phyloP scores from a whole-genome alignment of 2,329 filamentous ascomycete genomes.

The Trichocomaceae sp. region DNA sequence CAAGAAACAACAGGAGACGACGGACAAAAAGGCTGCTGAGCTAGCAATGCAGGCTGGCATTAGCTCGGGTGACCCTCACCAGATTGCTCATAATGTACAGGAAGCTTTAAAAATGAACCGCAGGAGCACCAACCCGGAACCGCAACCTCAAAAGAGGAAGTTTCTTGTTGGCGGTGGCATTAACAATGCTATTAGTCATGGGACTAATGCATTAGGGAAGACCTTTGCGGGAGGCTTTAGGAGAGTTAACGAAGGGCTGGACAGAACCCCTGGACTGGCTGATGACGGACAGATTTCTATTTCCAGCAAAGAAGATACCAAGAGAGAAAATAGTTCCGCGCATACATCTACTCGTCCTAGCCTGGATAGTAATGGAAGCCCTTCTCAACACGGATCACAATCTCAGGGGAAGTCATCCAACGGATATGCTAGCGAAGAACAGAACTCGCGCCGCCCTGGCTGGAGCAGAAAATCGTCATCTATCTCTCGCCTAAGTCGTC shows the following conservation, averaged over 20 bases:
- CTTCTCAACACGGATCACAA: neutral
- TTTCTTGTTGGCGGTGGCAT: constrained; percentile 45
- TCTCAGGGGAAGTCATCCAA: neutral
- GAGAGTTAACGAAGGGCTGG: constrained; percentile 33
- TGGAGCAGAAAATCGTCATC: constrained; percentile 30
- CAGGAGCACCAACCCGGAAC: neutral
- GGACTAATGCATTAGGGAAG: constrained; percentile 41
- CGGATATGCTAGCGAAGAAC: neutral
- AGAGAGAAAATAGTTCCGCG: constrained; percentile 1
- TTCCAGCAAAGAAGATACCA: constrained; percentile 3
- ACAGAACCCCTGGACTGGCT: constrained; percentile 30
- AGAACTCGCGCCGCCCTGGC: constrained; percentile 20
- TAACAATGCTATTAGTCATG: constrained; percentile 46
- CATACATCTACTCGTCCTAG: constrained; percentile 11
- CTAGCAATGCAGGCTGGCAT: constrained; percentile 45
- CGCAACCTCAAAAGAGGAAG: constrained; percentile 19
- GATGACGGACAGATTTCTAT: neutral
- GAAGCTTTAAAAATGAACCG: constrained; percentile 38
- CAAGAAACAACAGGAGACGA: constrained; percentile 44
- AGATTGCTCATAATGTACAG: constrained; percentile 46
- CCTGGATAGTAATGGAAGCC: constrained; percentile 6
- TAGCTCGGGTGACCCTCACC: constrained; percentile 53
- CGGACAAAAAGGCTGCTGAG: constrained; percentile 42
- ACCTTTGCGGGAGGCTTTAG: constrained; percentile 39
- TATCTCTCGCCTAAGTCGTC: constrained; percentile 22